These are phyloP conservation scores for Solanum tacnaense DNA, from an alignment of 257 asterid genomes.

Conservation along the genomic window DNA sequence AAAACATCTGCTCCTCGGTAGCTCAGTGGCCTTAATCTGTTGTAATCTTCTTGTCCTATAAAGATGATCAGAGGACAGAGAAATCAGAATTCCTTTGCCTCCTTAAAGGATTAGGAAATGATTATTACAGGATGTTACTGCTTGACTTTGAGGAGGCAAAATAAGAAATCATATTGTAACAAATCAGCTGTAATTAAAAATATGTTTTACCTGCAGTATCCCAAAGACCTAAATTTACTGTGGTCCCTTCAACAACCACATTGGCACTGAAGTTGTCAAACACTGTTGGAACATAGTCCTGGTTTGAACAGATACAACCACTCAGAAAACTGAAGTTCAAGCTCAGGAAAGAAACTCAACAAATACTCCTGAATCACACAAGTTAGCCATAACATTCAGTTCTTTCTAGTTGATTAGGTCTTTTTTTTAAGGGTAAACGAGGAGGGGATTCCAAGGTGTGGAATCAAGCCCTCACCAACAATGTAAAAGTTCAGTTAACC, in stretches of 20 bases:
- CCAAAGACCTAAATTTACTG: constrained; percentile 92
- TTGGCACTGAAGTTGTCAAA: constrained; percentile 97
- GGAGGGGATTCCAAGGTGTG: background rate
- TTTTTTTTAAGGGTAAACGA: background rate
- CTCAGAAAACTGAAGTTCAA: background rate
- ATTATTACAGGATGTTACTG: background rate
- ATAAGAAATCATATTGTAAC: background rate
- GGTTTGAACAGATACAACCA: constrained; percentile 11
- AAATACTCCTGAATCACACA: background rate
- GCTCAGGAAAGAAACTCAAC: background rate
- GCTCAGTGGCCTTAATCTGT: constrained; percentile 92
- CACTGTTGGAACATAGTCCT: constrained; percentile 88
- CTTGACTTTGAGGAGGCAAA: background rate
- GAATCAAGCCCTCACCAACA: background rate
- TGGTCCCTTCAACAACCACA: constrained; percentile 90
- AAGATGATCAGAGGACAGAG: constrained; percentile 9
- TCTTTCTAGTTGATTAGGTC: background rate
- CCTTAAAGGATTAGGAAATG: background rate
- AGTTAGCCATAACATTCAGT: background rate
- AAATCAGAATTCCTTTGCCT: background rate
- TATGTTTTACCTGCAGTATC: constrained; percentile 72
- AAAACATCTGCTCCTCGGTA: constrained; percentile 93
- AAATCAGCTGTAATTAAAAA: background rate
- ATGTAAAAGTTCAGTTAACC: background rate
- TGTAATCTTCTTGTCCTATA: constrained; percentile 93